A percentile compares a stretch with the other conserved stretches of the same genome.
These are phyloP conservation scores for Austroboletus festivus DNA, from an alignment of 768 basidiomycete species.

Conservation along the genomic window DNA sequence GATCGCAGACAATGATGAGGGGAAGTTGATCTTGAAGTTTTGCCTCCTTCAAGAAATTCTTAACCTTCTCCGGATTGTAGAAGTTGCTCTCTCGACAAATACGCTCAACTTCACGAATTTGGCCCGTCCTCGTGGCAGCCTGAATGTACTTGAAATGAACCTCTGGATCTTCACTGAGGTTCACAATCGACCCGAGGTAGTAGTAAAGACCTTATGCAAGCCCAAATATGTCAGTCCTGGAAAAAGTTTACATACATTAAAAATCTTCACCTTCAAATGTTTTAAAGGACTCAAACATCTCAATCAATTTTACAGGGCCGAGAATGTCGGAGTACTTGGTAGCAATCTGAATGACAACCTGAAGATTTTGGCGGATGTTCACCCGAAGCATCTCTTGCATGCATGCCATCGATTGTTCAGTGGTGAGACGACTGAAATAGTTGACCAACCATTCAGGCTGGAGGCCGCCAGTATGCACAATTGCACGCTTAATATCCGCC, in stretches of 20 bases:
- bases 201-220: constrained; percentile 78
- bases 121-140: constrained; percentile 95
- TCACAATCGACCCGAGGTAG: constrained; percentile 97
- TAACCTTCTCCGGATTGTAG: constrained; percentile 99
- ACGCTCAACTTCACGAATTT: constrained; percentile 98
- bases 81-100: constrained; percentile 96
- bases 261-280: constrained; percentile 78
- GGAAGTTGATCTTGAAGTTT: constrained; percentile 95
- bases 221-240: background rate
- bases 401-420: constrained; percentile 95
- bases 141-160: constrained; percentile 99
- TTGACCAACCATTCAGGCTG: constrained; percentile 94
- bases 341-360: constrained; percentile 94
- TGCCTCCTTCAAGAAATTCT: constrained; percentile 99
- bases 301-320: constrained; percentile 95
- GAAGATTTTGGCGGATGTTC: constrained; percentile 97
- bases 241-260: background rate
- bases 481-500: constrained; percentile 97
- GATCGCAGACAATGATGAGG: constrained; percentile 99
- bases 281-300: constrained; percentile 98
- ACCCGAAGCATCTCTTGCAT: constrained; percentile 95
- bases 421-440: constrained; percentile 95
- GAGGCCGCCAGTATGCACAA: constrained; percentile 86
- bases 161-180: constrained; percentile 92
- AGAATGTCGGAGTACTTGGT: constrained; percentile 99